Evolutionary conservation across 495 filamentous ascomycete genomes (phyloP).

Genomic region (Aspergillus sclerotiicarbonarius): DNA sequence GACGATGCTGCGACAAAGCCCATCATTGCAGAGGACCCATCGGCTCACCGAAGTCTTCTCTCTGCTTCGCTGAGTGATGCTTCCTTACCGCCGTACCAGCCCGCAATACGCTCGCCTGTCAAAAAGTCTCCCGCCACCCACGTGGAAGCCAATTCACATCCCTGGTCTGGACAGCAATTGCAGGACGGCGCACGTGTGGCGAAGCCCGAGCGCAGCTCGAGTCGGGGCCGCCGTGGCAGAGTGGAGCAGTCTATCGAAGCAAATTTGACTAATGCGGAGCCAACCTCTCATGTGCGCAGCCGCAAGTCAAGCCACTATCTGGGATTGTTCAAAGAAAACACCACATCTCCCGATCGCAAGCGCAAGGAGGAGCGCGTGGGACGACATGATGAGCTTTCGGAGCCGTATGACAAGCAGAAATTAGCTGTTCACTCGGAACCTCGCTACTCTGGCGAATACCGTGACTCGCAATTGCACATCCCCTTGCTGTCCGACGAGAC

Average conservation of each 20-base stretch:
- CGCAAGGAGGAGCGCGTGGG: constrained; percentile 36
- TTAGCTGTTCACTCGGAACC: constrained; percentile 10
- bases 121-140: constrained; percentile 19
- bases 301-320: constrained; percentile 92
- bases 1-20: constrained; percentile 26
- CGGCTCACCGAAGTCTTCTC: constrained; percentile 28
- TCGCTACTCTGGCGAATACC: constrained; percentile 11
- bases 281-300: constrained; percentile 71
- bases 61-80: constrained; percentile 32
- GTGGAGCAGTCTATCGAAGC: constrained; percentile 86
- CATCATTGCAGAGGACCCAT: constrained; percentile 19
- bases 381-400: constrained; percentile 29
- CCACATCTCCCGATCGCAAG: constrained; percentile 52
- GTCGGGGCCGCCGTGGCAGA: constrained; percentile 42
- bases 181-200: constrained; percentile 15
- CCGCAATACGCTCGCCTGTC: constrained; percentile 21
- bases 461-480: constrained; percentile 5
- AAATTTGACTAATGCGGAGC: constrained; percentile 71
- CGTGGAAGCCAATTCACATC: constrained; percentile 21
- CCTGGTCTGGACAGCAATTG: constrained; percentile 17
- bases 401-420: constrained; percentile 16
- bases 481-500: constrained; percentile 15
- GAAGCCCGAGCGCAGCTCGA: constrained; percentile 39
- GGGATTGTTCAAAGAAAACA: constrained; percentile 89
- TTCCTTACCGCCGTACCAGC: constrained; percentile 17